Base-by-base conservation (phyloP, 371 early-diverging fungal genomes). In the Conidiobolus coronatus region DNA sequence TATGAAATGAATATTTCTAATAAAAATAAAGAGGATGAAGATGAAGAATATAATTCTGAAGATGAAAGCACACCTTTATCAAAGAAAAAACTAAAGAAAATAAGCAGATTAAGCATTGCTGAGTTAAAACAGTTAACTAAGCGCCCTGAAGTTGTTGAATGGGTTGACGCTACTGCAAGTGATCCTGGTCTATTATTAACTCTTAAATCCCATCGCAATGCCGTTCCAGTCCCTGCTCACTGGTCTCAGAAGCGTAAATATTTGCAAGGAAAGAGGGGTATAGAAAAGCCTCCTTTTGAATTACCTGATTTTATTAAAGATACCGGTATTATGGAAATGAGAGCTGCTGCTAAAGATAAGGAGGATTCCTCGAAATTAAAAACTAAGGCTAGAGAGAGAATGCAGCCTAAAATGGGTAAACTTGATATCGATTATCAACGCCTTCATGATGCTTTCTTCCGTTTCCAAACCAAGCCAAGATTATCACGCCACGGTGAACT, bases 211-310 rank as follows among this genome's bases (percentile, higher is more conserved):
- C 71, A 73, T 44, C 69, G 87, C 41, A 92, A 94, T 56, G 78
- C 90, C 0, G 95, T 98, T 5, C 94, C 95, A 13, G 90, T 98
- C 0, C 96, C 97, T 9, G 61, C 67, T 19, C 95, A 97, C 59
- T 98, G 98, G 98, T 75, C 73, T 42, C 85, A 86, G 52, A 94
- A 93, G 63, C 75, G 93, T 52, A 90, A 89, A 63, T 94, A 92
- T 52, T 65, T 94, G 41, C 87, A 89, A 62, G 85, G 82, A 42
- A 93, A 94, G 57, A 78, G 94, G 43, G 94, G 92, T 53, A 81
- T 85, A 49, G 92, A 89, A 42, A 96, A 98, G 54, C 70, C 81
- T 29, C 86, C 94, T 11, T 98, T 89, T 60, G 86, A 89, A 50
- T 62, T 96, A 36, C 98, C 98, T 19, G 75, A 88, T 41, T 96